These are phyloP conservation scores for Ceriops decandra DNA, from an alignment of 345 rosid species.

Conservation along the genomic window DNA sequence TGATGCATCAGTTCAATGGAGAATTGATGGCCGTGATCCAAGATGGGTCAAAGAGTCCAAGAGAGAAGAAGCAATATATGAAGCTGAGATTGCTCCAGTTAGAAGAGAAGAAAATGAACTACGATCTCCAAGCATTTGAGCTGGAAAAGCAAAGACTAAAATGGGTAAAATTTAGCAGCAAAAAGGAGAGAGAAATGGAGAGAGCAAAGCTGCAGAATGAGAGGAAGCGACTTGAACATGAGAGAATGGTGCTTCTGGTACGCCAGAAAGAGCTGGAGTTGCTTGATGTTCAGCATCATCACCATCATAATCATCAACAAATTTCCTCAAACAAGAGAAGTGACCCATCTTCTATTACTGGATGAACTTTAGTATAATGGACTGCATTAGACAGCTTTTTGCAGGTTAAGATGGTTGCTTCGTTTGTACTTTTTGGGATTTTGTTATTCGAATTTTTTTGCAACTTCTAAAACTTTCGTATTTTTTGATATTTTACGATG, in stretches of 20 bases:
- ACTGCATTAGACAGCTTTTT: neutral
- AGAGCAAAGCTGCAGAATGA: conserved; percentile 71
- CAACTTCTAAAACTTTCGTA: too few species aligned
- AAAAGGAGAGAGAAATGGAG: conserved; percentile 98
- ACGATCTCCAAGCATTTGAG: conserved; percentile 56
- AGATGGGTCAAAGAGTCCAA: conserved; percentile 49
- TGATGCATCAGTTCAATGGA: conserved; percentile 43
- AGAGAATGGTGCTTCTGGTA: conserved; percentile 62
- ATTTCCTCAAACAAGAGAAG: conserved; percentile 52
- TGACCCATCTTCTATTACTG: conserved; percentile 59
- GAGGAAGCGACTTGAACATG: conserved; percentile 59
- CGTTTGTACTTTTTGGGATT: neutral
- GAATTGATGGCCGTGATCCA: conserved; percentile 48
- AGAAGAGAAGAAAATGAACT: conserved; percentile 69
- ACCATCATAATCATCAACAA: conserved; percentile 37
- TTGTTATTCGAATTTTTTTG: neutral
- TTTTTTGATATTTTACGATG: too few species aligned
- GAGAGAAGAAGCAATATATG: conserved; percentile 96
- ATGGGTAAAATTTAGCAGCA: conserved; percentile 81
- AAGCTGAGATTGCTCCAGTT: conserved; percentile 51
- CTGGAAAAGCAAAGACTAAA: conserved; percentile 89
- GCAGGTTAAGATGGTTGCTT: neutral
- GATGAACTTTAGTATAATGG: conserved; percentile 23
- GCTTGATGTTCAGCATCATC: conserved; percentile 34
- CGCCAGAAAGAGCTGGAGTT: conserved; percentile 70